phyloP scores from a whole-genome alignment of 169 alveolate genomes.

The Miamiensis avidus region DNA sequence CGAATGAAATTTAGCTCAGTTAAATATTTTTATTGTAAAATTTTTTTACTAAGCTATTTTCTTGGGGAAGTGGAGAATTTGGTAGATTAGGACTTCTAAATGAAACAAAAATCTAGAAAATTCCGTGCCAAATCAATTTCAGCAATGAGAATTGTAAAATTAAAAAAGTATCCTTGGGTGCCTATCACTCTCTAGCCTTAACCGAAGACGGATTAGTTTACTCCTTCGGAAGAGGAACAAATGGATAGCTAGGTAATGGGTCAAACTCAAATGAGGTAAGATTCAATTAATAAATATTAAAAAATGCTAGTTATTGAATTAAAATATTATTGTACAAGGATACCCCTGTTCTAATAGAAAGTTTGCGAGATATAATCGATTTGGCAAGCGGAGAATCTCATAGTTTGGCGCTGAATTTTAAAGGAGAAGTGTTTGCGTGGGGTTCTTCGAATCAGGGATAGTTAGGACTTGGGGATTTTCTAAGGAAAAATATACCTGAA shows the following conservation, averaged over 20 bases:
- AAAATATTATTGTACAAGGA: not conserved
- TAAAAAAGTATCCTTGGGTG: not conserved
- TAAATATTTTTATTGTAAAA: too few species aligned
- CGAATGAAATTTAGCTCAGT: too few species aligned
- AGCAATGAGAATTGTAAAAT: too few species aligned
- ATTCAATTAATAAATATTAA: too few species aligned
- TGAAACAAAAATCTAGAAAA: not conserved
- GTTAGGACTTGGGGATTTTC: not conserved
- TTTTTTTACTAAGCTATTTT: not conserved
- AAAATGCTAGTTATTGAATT: too few species aligned
- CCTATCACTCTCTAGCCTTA: not conserved
- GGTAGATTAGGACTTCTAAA: not conserved
- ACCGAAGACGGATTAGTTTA: not conserved
- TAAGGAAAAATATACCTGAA: not conserved
- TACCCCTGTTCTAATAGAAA: not conserved
- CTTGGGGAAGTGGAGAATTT: not conserved
- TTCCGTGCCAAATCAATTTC: not conserved
- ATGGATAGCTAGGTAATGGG: not conserved
- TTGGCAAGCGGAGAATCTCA: not conserved
- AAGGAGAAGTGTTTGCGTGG: not conserved
- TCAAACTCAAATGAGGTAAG: not conserved
- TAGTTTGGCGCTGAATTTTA: not conserved
- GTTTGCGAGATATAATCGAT: not conserved
- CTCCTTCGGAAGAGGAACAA: not conserved
- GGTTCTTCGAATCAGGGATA: not conserved